Base-by-base conservation (phyloP, 2,329 filamentous ascomycete genomes). In the Daldinia eschscholtzii region DNA sequence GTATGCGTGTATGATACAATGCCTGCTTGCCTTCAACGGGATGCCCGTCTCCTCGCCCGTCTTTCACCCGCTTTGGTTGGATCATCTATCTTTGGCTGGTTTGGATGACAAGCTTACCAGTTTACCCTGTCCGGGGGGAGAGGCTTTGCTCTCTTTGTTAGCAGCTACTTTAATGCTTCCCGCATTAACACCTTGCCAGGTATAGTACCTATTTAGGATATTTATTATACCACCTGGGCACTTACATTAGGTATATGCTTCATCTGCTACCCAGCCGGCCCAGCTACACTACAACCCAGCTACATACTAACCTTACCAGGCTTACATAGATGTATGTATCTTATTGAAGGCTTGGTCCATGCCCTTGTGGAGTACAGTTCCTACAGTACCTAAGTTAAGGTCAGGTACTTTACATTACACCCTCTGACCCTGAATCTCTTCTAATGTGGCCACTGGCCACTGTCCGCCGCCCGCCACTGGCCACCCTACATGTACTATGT, bases 41-140 rank as follows among this genome's bases (percentile, higher is more conserved):
- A 37, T 35, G 30, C 30, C 33, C 35, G 35, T 13, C 2, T 39
- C 13, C 2, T 39, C 12, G 35, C 35, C 35, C n/a, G 59, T 68
- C 62, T 72, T 68, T 67, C 42, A 64, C 15, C 23, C 64, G 50
- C 23, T 44, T 48, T 58, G 58, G 57, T 59, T 64, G 64, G 55
- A 64, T 37, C 46, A 56, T 59, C 64, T 64, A 59, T 46, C 48
- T 62, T 42, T 53, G 20, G 46, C 46, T 52, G 26, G 18, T 37
- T 55, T 64, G 42, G 53, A 67, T 55, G 61, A 63, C 64, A 65
- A 68, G 64, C 64, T 67, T 64, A 33, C 30, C 35, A 61, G 41
- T 66, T 68, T 65, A 68, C 65, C 68, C 65, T 66, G 63, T 68
- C 68, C 50, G 53, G 57, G 59, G 65, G 26, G 13, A 12, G 61